Percentiles rank a stretch among this genome's conserved stretches.
phyloP scores from a whole-genome alignment of 129 eudicot genomes.

The Flaveria sonorensis region DNA sequence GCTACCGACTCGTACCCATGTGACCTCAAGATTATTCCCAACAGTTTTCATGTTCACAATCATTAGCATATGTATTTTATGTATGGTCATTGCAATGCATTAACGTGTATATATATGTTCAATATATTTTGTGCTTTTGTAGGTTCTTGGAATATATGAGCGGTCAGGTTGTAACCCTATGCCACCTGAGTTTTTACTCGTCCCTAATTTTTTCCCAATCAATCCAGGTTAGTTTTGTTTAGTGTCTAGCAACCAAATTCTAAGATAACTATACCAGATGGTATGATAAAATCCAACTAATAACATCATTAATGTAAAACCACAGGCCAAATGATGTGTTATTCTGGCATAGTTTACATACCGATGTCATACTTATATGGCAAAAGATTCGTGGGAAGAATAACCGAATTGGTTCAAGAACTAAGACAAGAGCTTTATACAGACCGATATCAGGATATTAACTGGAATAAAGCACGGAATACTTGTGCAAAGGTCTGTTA shows the following conservation, averaged over 20 bases:
- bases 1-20: too few relatives aligned
- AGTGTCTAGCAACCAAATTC: too few relatives aligned
- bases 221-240: too few relatives aligned
- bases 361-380: slow-evolving; percentile 69
- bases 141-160: slow-evolving; percentile 67
- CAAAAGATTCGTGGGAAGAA: slow-evolving; percentile 57
- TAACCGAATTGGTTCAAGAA: slow-evolving; percentile 42
- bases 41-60: too few relatives aligned
- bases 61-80: too few relatives aligned
- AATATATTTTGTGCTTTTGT: not conserved
- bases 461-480: slow-evolving; percentile 60
- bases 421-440: slow-evolving; percentile 59
- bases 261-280: too few relatives aligned
- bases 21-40: too few relatives aligned
- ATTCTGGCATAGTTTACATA: slow-evolving; percentile 58
- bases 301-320: not conserved
- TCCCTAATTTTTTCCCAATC: slow-evolving; percentile 52
- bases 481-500: slow-evolving; percentile 57
- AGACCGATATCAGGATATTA: slow-evolving; percentile 46
- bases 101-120: too few relatives aligned
- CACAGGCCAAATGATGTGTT: slow-evolving; percentile 64
- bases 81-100: too few relatives aligned
- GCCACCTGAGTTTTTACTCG: slow-evolving; percentile 71
- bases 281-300: not conserved
- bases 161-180: slow-evolving; percentile 72